Percentiles rank a stretch among this genome's conserved stretches.
Evolutionary conservation across 495 filamentous ascomycete species (phyloP).

Genomic region (Symbiotaphrina buchneri): DNA sequence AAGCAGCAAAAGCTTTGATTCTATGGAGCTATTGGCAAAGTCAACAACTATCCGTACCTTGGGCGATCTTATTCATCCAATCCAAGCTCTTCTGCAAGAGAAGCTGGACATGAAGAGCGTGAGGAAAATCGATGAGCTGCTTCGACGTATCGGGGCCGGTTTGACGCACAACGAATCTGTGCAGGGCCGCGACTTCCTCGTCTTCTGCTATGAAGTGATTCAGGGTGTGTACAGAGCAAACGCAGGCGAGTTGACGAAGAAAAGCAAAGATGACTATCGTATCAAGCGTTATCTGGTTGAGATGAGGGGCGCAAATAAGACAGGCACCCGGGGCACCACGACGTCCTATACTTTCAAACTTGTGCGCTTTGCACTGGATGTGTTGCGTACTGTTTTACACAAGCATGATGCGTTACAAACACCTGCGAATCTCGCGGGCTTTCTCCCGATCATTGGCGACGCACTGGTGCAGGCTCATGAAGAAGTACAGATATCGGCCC

Average conservation of each 20-base stretch:
- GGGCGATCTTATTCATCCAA: conserved; percentile 48
- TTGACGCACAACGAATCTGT: conserved; percentile 58
- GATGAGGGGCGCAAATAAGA: conserved; percentile 41
- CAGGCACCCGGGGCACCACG: conserved; percentile 34
- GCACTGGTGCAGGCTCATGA: conserved; percentile 62
- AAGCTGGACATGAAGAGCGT: conserved; percentile 59
- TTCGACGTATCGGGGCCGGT: conserved; percentile 63
- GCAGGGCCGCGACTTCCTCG: conserved; percentile 49
- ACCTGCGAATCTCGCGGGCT: conserved; percentile 53
- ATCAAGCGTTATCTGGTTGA: conserved; percentile 57
- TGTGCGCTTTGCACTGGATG: conserved; percentile 63
- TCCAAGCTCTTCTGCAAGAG: conserved; percentile 57
- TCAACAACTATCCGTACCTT: conserved; percentile 52
- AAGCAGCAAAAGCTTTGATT: conserved; percentile 90
- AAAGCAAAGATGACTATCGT: conserved; percentile 27
- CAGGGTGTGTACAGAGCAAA: conserved; percentile 49
- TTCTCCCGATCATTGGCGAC: conserved; percentile 75
- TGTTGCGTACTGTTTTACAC: conserved; percentile 56
- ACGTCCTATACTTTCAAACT: conserved; percentile 67
- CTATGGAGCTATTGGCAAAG: conserved; percentile 81
- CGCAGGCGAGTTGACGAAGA: conserved; percentile 19
- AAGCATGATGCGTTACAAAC: conserved; percentile 65
- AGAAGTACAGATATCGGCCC: conserved; percentile 68
- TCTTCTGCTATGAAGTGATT: conserved; percentile 88
- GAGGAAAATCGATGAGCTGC: conserved; percentile 75